Evolutionary conservation across 1,284 basidiomycete species (phyloP).

Genomic region (Sparassis latifolia): DNA sequence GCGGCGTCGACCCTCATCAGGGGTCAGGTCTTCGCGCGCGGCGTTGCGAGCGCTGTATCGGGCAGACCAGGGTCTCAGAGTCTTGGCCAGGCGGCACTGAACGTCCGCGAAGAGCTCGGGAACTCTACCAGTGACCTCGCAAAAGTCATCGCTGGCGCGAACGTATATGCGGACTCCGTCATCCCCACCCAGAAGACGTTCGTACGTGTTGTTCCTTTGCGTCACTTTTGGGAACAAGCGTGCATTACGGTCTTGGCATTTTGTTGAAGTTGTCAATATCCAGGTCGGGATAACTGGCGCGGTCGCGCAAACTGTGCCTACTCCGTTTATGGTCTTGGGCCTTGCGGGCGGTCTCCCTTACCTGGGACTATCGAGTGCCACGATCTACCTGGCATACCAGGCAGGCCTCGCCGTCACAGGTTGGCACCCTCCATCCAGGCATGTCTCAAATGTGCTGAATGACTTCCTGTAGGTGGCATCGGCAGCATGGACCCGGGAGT

Average conservation of each 20-base stretch:
- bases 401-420: conserved; percentile 60
- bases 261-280: neutral
- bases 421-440: conserved; percentile 12
- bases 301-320: conserved; percentile 63
- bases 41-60: conserved; percentile 56
- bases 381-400: conserved; percentile 77
- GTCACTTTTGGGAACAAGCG: neutral
- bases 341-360: conserved; percentile 73
- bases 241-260: neutral
- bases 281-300: conserved; percentile 67
- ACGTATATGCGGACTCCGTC: conserved; percentile 45
- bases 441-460: too few relatives aligned
- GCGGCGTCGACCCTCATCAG: conserved; percentile 1
- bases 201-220: conserved; percentile 34
- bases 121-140: conserved; percentile 69
- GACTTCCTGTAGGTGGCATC: conserved; percentile 10
- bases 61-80: conserved; percentile 67
- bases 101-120: conserved; percentile 71
- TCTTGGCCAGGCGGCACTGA: conserved; percentile 60
- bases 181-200: conserved; percentile 39
- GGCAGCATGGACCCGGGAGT: conserved; percentile 72
- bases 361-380: conserved; percentile 70
- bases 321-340: conserved; percentile 63
- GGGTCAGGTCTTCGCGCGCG: conserved; percentile 13
- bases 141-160: conserved; percentile 64